phyloP scores from a whole-genome alignment of 2,329 filamentous ascomycete species.

The Ophiocordyceps sinensis region DNA sequence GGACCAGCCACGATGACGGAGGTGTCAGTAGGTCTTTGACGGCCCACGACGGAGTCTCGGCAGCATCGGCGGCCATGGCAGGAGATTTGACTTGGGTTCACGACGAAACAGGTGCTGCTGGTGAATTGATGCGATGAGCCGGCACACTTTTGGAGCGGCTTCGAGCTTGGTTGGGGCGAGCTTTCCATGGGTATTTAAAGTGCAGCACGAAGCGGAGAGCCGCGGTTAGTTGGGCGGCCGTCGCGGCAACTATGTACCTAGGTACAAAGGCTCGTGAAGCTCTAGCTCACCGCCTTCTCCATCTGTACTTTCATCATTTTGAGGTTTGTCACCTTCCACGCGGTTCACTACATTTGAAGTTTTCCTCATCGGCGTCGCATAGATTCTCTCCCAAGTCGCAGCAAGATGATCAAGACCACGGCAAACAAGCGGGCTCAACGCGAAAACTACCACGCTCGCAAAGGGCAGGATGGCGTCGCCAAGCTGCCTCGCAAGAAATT shows the following conservation, averaged over 20 bases:
- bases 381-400: too few relatives aligned
- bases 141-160: background rate
- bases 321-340: too few relatives aligned
- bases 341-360: background rate
- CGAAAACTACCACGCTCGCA: conserved; percentile 45
- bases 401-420: conserved; percentile 10
- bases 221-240: background rate
- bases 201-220: background rate
- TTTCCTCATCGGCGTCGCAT: background rate
- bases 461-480: conserved; percentile 34
- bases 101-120: too few relatives aligned
- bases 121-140: too few relatives aligned
- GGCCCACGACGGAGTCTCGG: conserved; percentile 11
- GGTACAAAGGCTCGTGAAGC: background rate
- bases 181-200: background rate
- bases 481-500: conserved; percentile 85
- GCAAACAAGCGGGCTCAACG: conserved; percentile 49
- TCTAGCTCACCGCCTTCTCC: conserved; percentile 6
- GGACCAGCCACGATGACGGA: conserved; percentile 17
- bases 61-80: conserved; percentile 11
- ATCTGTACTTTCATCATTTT: too few relatives aligned
- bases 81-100: background rate
- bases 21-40: conserved; percentile 10
- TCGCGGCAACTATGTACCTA: background rate
- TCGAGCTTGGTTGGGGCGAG: background rate